Percentiles rank a stretch among this genome's conserved stretches.
Evolutionary conservation across 177 flowering plant species (phyloP).

Genomic region (Tripterygium wilfordii): DNA sequence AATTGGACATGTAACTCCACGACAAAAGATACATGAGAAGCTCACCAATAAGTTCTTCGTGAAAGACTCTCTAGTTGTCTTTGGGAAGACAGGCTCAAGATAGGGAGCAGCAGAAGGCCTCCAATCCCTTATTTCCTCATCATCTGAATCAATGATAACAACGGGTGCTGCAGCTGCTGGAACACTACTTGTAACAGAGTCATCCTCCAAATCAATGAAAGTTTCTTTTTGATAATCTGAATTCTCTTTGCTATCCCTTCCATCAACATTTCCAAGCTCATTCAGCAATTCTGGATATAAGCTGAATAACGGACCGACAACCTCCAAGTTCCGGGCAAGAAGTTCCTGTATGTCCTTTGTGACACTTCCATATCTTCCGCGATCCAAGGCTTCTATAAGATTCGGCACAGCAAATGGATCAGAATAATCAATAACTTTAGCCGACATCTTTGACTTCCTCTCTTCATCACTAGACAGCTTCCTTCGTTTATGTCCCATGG

Average conservation of each 20-base stretch:
- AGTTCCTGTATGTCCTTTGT: slow-evolving; percentile 36
- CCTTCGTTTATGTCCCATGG: slow-evolving; percentile 21
- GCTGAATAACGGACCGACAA: slow-evolving; percentile 2
- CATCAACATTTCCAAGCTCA: slow-evolving; percentile 1
- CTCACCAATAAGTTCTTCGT: slow-evolving; percentile 17
- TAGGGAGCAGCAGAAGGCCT: slow-evolving; percentile 14
- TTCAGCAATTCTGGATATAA: slow-evolving; percentile 13
- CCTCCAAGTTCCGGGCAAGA: slow-evolving; percentile 12
- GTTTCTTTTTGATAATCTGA: slow-evolving; percentile 9
- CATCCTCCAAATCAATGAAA: slow-evolving; percentile 39
- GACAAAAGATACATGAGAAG: slow-evolving; percentile 4
- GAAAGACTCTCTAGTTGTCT: slow-evolving; percentile 13
- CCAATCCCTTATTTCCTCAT: slow-evolving; percentile 27
- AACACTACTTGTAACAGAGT: slow-evolving; percentile 5
- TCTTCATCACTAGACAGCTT: slow-evolving; percentile 7
- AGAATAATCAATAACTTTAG: slow-evolving; percentile 19
- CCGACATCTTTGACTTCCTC: not conserved
- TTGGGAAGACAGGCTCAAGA: slow-evolving; percentile 16
- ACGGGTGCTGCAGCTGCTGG: slow-evolving; percentile 8
- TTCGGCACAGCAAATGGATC: slow-evolving; percentile 20
- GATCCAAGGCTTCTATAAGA: slow-evolving; percentile 19
- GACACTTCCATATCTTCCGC: slow-evolving; percentile 40
- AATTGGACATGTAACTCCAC: slow-evolving; percentile 1
- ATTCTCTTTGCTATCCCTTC: slow-evolving; percentile 1
- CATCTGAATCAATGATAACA: slow-evolving; percentile 46